Base-by-base conservation (phyloP, 2,329 filamentous ascomycete species). In the Ambrosiella cleistominuta region DNA sequence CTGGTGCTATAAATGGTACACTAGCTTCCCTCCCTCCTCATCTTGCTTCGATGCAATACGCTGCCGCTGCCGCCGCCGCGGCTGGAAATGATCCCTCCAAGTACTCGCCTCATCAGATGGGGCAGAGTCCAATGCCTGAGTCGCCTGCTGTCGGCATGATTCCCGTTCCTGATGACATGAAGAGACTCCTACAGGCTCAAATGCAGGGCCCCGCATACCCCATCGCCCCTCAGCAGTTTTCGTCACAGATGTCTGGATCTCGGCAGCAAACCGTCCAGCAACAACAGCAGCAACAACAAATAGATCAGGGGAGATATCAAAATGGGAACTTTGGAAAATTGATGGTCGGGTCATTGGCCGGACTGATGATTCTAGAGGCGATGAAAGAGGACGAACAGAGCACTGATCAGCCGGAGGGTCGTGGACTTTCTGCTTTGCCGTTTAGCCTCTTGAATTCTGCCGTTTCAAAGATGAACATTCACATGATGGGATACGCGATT, bases 341-440 rank as follows among this genome's bases (percentile, higher is more conserved):
- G 63, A 93, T 96, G 87, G 82, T 96, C 4, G 91, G 91, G 47
- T 91, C 90, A 15, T 78, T 97, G 60, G 91, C 90, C 27, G 89
- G 88, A 12, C 74, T 97, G 15, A 95, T 97, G 90, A 78, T 96
- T 39, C 72, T 95, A 64, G 89, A 96, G 70, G 88, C 88, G 1
- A 75, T 90, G 58, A 76, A 77, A 40, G 79, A 85, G 66, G 72
- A 82, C 63, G 79, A 88, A 69, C 70, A 80, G 67, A 78, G 80
- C 64, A 78, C 75, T 52, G 82, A 86, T 55, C 75, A 75, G 1
- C 75, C 82, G 5, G 74, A 80, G 54, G 83, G 83, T 51, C 79
- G 81, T 42, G 85, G 85, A 2, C 74, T 90, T 12, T 78, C 81
- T 61, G 79, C 81, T 19, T 60, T 86, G 15, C 85, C 85, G 1